Conservation (phyloP, 2,329 filamentous ascomycete species). For the Penicillium glabrum region DNA sequence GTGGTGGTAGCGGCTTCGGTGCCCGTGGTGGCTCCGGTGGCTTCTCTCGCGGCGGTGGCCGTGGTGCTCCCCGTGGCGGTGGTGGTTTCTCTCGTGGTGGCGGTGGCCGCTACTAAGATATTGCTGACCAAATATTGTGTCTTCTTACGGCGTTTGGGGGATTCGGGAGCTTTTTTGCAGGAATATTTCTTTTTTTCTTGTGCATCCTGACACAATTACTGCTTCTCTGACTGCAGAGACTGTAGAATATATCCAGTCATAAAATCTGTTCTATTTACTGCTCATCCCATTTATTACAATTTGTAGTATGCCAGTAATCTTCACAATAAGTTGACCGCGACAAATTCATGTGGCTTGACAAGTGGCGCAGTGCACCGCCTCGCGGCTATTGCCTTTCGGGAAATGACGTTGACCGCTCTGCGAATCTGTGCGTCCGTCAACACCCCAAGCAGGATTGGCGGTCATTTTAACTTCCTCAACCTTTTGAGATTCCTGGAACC, state of each 20-base stretch:
- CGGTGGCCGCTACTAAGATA: slow-evolving; percentile 19
- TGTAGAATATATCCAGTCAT: slow-evolving; percentile 31
- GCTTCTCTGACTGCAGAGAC: slow-evolving; percentile 27
- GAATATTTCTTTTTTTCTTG: slow-evolving; percentile 39
- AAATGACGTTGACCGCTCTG: slow-evolving; percentile 39
- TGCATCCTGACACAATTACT: slow-evolving; percentile 37
- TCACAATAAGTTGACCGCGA: not conserved
- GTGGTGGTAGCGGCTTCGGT: slow-evolving; percentile 31
- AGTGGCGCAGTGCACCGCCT: slow-evolving; percentile 31
- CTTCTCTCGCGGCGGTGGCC: slow-evolving; percentile 25
- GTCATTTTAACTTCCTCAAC: slow-evolving; percentile 10
- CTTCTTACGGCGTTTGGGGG: slow-evolving; percentile 46
- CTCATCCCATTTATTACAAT: not conserved
- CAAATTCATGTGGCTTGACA: slow-evolving; percentile 21
- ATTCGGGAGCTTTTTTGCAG: slow-evolving; percentile 39
- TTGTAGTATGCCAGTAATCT: not conserved
- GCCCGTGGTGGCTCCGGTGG: slow-evolving; percentile 9
- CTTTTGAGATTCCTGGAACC: slow-evolving; percentile 6
- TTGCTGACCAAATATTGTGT: slow-evolving; percentile 30
- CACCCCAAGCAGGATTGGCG: slow-evolving; percentile 28
- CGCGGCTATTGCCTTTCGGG: slow-evolving; percentile 16
- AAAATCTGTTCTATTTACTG: slow-evolving; percentile 1
- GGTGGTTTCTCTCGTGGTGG: slow-evolving; percentile 19
- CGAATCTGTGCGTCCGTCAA: slow-evolving; percentile 36
- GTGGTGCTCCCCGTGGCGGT: slow-evolving; percentile 25